These are phyloP conservation scores for Zalaria obscura DNA, from an alignment of 2,329 filamentous ascomycete genomes.

Conservation along the genomic window DNA sequence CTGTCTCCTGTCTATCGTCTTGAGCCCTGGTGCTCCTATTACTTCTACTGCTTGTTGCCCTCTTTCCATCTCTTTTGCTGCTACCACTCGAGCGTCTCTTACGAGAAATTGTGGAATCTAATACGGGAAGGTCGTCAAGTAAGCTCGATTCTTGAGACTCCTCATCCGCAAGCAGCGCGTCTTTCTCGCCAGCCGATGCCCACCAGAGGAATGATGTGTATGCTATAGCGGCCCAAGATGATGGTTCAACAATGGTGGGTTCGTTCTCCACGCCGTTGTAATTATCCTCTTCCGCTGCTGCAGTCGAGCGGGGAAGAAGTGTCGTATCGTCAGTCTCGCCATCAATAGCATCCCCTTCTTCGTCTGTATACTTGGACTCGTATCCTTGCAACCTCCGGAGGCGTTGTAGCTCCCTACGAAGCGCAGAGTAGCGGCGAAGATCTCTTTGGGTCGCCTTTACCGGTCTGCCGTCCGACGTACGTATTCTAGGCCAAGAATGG, in stretches of 20 bases:
- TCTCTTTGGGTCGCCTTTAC: constrained; percentile 86
- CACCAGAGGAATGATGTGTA: constrained; percentile 84
- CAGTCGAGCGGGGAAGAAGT: neutral
- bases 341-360: constrained; percentile 6
- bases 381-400: constrained; percentile 21
- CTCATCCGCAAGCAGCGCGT: constrained; percentile 39
- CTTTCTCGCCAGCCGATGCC: constrained; percentile 67
- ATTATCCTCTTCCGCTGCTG: constrained; percentile 6
- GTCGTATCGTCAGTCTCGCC: constrained; percentile 10
- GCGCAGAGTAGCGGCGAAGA: constrained; percentile 59
- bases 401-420: constrained; percentile 45
- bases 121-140: constrained; percentile 24
- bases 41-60: neutral
- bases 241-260: constrained; percentile 35
- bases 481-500: constrained; percentile 57
- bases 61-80: neutral
- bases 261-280: constrained; percentile 10
- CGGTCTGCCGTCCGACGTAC: constrained; percentile 44
- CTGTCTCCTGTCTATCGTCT: constrained; percentile 35
- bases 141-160: constrained; percentile 34
- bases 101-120: constrained; percentile 5
- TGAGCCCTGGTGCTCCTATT: constrained; percentile 29
- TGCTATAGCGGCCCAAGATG: constrained; percentile 56
- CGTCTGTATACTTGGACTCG: constrained; percentile 9
- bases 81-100: constrained; percentile 1